Conservation (phyloP, 2,329 filamentous ascomycete species). For the Apiospora sp. region DNA sequence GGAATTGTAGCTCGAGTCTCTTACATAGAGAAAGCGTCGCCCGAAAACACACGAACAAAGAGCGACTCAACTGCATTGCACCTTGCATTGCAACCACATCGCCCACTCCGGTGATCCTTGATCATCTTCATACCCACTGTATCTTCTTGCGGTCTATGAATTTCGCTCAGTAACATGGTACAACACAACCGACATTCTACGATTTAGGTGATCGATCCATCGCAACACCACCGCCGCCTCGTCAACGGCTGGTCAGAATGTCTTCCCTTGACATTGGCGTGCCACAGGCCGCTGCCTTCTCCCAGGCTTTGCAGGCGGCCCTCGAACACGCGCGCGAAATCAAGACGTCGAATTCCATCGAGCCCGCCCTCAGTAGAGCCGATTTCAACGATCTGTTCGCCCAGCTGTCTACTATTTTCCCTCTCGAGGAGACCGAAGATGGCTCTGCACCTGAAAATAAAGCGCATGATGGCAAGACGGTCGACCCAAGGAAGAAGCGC, state of each 20-base stretch:
- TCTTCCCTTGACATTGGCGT: conserved; percentile 58
- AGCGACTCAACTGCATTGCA: conserved; percentile 2
- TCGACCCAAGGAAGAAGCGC: conserved; percentile 48
- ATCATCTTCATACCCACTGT: background rate
- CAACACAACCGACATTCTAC: conserved; percentile 16
- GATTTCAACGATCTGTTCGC: conserved; percentile 63
- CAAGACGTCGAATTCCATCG: conserved; percentile 69
- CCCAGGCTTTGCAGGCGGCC: conserved; percentile 62
- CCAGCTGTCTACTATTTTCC: conserved; percentile 54
- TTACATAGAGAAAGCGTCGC: background rate
- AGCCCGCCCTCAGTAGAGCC: conserved; percentile 77
- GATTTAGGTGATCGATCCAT: conserved; percentile 15
- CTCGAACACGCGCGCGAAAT: conserved; percentile 64
- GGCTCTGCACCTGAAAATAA: conserved; percentile 37
- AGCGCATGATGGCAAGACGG: conserved; percentile 41
- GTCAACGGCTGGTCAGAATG: conserved; percentile 46
- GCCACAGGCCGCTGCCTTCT: conserved; percentile 61
- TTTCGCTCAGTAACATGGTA: conserved; percentile 7
- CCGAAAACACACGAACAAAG: conserved; percentile 19
- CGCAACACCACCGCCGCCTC: conserved; percentile 14
- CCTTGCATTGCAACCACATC: conserved; percentile 7
- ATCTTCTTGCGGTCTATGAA: background rate
- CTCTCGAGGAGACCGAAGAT: conserved; percentile 38
- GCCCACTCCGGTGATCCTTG: background rate
- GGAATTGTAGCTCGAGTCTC: conserved; percentile 14